Evolutionary conservation across 805 yeast genomes (phyloP).

Genomic region (Nakazawaea ishiwadae): DNA sequence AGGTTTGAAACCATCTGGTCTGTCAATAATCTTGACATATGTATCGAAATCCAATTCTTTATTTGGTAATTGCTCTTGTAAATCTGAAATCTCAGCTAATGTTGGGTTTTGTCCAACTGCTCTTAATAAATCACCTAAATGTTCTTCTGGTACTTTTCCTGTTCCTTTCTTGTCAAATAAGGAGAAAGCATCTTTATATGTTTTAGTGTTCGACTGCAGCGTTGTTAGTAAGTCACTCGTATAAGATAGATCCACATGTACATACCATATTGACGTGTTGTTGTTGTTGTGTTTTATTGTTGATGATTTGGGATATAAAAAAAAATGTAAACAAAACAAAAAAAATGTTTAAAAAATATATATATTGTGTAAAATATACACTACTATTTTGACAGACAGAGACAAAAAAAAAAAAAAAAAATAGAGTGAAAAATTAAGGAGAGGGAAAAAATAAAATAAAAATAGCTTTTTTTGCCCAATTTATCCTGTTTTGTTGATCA

Average conservation of each 20-base stretch:
- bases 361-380: too few species aligned
- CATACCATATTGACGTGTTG: background rate
- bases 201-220: slow-evolving; percentile 26
- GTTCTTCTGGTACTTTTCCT: slow-evolving; percentile 79
- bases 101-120: slow-evolving; percentile 99
- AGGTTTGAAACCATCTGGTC: slow-evolving; percentile 86
- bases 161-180: slow-evolving; percentile 95
- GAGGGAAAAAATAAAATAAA: too few species aligned
- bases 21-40: slow-evolving; percentile 68
- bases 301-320: too few species aligned
- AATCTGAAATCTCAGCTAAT: slow-evolving; percentile 70
- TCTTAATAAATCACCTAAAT: slow-evolving; percentile 88
- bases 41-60: slow-evolving; percentile 68
- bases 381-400: too few species aligned
- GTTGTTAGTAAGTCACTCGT: slow-evolving; percentile 1
- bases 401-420: too few species aligned
- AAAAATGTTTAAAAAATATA: too few species aligned
- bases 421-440: too few species aligned
- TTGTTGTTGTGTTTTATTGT: too few species aligned
- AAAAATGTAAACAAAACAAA: too few species aligned
- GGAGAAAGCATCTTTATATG: slow-evolving; percentile 89
- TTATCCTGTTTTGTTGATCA: too few species aligned
- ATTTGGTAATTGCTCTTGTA: slow-evolving; percentile 32
- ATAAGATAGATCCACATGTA: too few species aligned
- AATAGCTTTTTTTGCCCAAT: too few species aligned